phyloP scores from a whole-genome alignment of 1,284 basidiomycete species.

The Tilletia indica region DNA sequence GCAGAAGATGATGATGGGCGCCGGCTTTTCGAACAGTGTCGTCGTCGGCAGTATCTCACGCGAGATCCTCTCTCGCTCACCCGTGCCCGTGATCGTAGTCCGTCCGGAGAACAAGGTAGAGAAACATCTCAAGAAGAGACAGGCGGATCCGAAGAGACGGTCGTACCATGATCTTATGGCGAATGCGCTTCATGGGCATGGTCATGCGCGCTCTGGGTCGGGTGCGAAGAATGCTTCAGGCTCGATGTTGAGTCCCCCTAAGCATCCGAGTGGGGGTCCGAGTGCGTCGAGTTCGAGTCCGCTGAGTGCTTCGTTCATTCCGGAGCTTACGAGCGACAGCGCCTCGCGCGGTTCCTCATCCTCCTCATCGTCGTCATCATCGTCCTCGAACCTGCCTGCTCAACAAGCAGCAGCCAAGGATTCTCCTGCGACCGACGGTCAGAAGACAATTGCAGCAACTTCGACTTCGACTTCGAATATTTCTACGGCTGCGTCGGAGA shows the following conservation, averaged over 20 bases:
- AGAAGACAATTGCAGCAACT: neutral
- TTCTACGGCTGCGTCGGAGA: neutral
- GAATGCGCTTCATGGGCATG: neutral
- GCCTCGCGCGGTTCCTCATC: neutral
- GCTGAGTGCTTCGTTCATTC: neutral
- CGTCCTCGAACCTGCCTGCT: neutral
- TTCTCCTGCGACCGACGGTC: no score
- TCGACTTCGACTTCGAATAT: neutral
- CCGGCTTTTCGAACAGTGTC: slow-evolving; percentile 9
- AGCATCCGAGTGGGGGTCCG: no score
- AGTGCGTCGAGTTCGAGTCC: neutral
- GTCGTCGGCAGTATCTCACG: slow-evolving; percentile 20
- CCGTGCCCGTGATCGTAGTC: slow-evolving; percentile 55
- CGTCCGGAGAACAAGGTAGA: slow-evolving; percentile 51
- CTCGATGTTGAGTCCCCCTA: no score
- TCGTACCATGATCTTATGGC: slow-evolving; percentile 48
- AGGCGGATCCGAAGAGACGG: slow-evolving; percentile 50
- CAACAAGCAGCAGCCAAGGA: neutral
- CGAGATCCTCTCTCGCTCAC: slow-evolving; percentile 48
- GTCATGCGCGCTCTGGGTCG: neutral
- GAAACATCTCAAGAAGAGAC: slow-evolving; percentile 52
- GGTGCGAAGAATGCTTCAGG: no score
- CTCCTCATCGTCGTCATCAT: neutral
- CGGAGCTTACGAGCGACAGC: neutral
- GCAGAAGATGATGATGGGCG: slow-evolving; percentile 52